Evolutionary conservation across 2,329 filamentous ascomycete genomes (phyloP).

Genomic region (Epichloe hybrida): DNA sequence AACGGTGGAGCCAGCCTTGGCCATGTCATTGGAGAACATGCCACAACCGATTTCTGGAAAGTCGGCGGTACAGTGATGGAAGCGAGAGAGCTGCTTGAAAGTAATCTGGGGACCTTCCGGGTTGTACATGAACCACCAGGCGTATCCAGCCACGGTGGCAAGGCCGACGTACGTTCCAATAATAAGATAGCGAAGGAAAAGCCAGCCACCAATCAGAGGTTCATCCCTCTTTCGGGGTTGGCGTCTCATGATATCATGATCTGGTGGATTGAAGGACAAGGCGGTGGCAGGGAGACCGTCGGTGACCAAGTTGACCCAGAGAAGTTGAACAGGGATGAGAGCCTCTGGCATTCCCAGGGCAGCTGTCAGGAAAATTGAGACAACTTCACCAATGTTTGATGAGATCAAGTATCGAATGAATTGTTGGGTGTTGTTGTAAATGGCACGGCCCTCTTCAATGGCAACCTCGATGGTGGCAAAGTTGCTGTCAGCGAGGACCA

Average conservation of each 20-base stretch:
- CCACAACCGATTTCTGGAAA: conserved; percentile 84
- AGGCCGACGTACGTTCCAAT: conserved; percentile 91
- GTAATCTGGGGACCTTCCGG: conserved; percentile 76
- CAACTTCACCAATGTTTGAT: conserved; percentile 97
- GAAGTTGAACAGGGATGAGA: conserved; percentile 87
- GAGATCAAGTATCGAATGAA: conserved; percentile 99
- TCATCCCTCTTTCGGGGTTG: conserved; percentile 87
- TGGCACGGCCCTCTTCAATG: conserved; percentile 91
- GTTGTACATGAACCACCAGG: conserved; percentile 99
- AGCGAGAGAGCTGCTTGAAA: conserved; percentile 80
- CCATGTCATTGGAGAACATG: conserved; percentile 79
- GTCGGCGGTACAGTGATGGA: conserved; percentile 78
- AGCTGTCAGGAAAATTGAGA: conserved; percentile 96
- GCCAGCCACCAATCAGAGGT: conserved; percentile 81
- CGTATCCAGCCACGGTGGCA: conserved; percentile 91
- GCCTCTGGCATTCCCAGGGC: conserved; percentile 96
- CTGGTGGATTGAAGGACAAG: conserved; percentile 95
- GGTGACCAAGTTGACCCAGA: conserved; percentile 98
- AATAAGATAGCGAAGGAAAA: conserved; percentile 95
- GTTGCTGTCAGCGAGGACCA: conserved; percentile 97
- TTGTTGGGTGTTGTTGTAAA: conserved; percentile 99
- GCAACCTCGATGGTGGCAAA: conserved; percentile 95
- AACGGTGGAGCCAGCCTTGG: conserved; percentile 83
- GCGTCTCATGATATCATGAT: conserved; percentile 94
- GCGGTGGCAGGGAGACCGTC: conserved; percentile 94